Base-by-base conservation (phyloP, 371 early-diverging fungal species). In the Apophysomyces sp. region DNA sequence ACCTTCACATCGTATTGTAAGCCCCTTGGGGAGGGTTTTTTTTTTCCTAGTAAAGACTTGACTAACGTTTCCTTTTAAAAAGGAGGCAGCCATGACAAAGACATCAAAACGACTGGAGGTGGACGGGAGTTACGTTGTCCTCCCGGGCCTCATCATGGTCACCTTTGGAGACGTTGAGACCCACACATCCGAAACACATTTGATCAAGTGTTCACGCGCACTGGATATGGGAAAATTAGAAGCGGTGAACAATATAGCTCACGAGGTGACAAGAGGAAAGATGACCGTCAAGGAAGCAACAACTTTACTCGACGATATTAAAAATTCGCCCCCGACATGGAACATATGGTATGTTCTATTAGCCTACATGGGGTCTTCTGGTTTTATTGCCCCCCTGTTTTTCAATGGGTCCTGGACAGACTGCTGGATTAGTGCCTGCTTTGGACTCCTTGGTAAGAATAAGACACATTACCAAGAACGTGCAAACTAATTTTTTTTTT, bases 101-200 rank as follows among this genome's bases (percentile, higher is more conserved):
- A 81, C 88, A 1, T 76, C 85, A 5, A 73, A 78, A 56, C 60
- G 77, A 18, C 69, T 91, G 13, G 86, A 84, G 34, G 71, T 90
- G 27, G 79, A 86, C 61, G 75, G 84, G 28, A 81, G 81, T 37
- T 86, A 84, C 58, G 61, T 82, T 34, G 81, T 86, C 24, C 66
- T 90, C 34, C 90, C 90, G 4, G 86, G 87, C 5, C 62, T 88
- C 34, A 86, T 90, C 67, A 80, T 90, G 54, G 74, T 88, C n/a
- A 81, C 84, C 24, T 90, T 90, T 70, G 86, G 88, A 16, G 89
- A 90, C 63, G 77, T 81, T 2, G 89, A 89, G 36, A 89, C 89
- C 1, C 86, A 89, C 31, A 86, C 90, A 0, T 88, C 89, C 7
- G 90, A 90, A 60, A 90, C 90, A 0, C 89, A 89, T 62, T 63